These are phyloP conservation scores for Malbranchea cinnamomea DNA, from an alignment of 2,329 filamentous ascomycete species.

Conservation along the genomic window DNA sequence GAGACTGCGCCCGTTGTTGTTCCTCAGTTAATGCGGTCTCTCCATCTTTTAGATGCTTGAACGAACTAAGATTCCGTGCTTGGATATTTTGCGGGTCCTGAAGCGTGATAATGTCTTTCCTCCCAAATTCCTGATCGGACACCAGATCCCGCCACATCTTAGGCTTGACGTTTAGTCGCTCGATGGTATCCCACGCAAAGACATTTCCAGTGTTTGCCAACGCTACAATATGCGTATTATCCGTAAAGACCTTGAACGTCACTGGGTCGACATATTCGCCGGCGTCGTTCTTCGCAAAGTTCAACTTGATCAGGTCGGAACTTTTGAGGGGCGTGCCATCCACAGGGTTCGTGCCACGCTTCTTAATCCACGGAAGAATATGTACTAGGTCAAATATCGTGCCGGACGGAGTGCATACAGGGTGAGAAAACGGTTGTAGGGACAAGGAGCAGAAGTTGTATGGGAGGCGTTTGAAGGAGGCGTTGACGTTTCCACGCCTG, in stretches of 20 bases:
- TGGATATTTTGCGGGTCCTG: slow-evolving; percentile 90
- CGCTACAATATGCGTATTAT: slow-evolving; percentile 94
- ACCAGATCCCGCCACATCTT: slow-evolving; percentile 92
- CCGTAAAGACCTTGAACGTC: slow-evolving; percentile 92
- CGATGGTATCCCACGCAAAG: slow-evolving; percentile 89
- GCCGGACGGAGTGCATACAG: slow-evolving; percentile 76
- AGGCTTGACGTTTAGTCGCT: slow-evolving; percentile 87
- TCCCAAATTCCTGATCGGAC: slow-evolving; percentile 69
- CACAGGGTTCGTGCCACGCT: slow-evolving; percentile 83
- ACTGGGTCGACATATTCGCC: slow-evolving; percentile 91
- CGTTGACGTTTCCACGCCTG: slow-evolving; percentile 36
- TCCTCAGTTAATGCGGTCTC: slow-evolving; percentile 52
- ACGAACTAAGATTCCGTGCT: slow-evolving; percentile 66
- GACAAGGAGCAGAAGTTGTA: slow-evolving; percentile 98
- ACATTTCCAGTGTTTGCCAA: slow-evolving; percentile 80
- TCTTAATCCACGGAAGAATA: slow-evolving; percentile 86
- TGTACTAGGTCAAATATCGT: slow-evolving; percentile 93
- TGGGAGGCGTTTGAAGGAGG: slow-evolving; percentile 72
- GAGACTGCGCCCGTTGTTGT: slow-evolving; percentile 50
- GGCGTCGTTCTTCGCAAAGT: slow-evolving; percentile 83
- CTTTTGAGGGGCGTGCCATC: slow-evolving; percentile 64
- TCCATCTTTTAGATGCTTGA: slow-evolving; percentile 80
- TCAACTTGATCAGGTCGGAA: slow-evolving; percentile 75
- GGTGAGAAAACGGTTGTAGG: slow-evolving; percentile 86
- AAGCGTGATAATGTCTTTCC: slow-evolving; percentile 87